Evolutionary conservation across 805 yeast genomes (phyloP).

Genomic region (Starmerella vaccinii): DNA sequence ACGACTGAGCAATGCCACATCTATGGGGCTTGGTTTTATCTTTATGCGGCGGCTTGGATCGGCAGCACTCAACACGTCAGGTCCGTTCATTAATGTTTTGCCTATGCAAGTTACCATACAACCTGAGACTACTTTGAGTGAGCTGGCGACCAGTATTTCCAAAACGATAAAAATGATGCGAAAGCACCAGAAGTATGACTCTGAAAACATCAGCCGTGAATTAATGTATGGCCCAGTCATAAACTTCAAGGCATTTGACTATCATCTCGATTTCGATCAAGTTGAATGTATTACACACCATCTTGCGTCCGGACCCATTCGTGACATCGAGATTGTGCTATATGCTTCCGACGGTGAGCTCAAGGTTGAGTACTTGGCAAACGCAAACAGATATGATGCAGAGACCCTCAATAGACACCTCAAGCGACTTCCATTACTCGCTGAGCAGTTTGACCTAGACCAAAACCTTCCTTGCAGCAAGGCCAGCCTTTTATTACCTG

Average conservation of each 20-base stretch:
- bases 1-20: slow-evolving; percentile 8
- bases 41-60: slow-evolving; percentile 19
- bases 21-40: slow-evolving; percentile 14
- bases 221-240: slow-evolving; percentile 16
- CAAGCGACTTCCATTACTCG: slow-evolving; percentile 4
- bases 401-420: slow-evolving; percentile 6
- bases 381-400: slow-evolving; percentile 10
- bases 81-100: slow-evolving; percentile 17
- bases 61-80: slow-evolving; percentile 13
- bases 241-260: slow-evolving; percentile 18
- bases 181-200: slow-evolving; percentile 15
- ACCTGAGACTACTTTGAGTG: neutral
- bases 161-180: slow-evolving; percentile 7
- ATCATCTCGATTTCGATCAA: slow-evolving; percentile 11
- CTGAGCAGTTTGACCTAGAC: slow-evolving; percentile 5
- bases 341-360: neutral
- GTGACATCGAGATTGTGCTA: slow-evolving; percentile 17
- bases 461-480: neutral
- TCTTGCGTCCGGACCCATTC: slow-evolving; percentile 18
- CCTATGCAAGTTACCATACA: slow-evolving; percentile 9
- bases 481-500: slow-evolving; percentile 1
- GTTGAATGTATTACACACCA: slow-evolving; percentile 12
- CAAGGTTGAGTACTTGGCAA: slow-evolving; percentile 16
- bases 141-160: neutral
- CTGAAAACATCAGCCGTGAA: slow-evolving; percentile 14